Base-by-base conservation (phyloP, 2,329 filamentous ascomycete genomes). In the Colletotrichum agaves region DNA sequence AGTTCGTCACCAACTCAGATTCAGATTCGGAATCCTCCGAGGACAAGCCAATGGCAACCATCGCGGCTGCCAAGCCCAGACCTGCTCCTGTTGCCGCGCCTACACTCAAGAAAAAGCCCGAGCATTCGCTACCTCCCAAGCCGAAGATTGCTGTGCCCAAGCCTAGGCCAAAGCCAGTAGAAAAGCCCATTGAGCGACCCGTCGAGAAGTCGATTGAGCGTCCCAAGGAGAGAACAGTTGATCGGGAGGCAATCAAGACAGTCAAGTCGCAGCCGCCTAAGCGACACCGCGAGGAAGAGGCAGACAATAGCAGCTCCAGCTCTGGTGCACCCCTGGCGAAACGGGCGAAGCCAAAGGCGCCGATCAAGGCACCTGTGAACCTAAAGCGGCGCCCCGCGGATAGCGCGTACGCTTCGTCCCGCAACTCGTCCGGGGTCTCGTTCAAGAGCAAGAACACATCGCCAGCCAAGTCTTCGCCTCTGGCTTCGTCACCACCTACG, bases 401-500 rank as follows among this genome's bases (percentile, higher is more conserved):
- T 57, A 78, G 79, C 27, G 84, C 81, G 70, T 82, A 84, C 65
- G 81, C 81, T 65, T 83, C 84, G 17, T 82, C 83, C 44, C 78
- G 77, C 33, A 75, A 71, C 27, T 80, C 79, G 2, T 81, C 83
- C 5, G 78, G 76, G 8, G 73, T 78, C 33, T 82, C 82, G 1
- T 76, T 79, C 64, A 78, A 79, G 71, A 77, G 74, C 72, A 69
- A 73, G 65, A 81, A 83, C 69, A 89, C 84, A 0, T 89, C 87
- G 6, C 87, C 87, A 0, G 81, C 82, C 57, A 90, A 90, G 74
- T 90, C 88, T 2, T 90, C 88, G 10, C 88, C 88, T 4, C 79
- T 90, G 17, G 88, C 88, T n/a, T 88, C 87, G 1, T 90, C 88
- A 6, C 87, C 88, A 12, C 88, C 88, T 0, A 90, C 88, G 7